Conservation (phyloP, 108 stramenopile genomes). For the Cyclotella kingstonii region DNA sequence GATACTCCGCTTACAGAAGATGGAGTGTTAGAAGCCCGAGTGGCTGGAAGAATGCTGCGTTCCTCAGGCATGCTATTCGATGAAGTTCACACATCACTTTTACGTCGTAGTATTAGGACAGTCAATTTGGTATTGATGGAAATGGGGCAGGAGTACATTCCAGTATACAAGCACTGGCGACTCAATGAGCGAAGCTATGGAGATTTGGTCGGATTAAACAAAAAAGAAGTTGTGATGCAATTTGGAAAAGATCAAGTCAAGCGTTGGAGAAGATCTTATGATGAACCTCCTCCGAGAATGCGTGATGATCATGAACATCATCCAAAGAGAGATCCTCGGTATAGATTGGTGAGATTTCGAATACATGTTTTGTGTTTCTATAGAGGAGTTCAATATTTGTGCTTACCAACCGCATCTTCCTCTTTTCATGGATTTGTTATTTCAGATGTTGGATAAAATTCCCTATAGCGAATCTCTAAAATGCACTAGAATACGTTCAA, state of each 20-base stretch:
- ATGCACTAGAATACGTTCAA: constrained; percentile 79
- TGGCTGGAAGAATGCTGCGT: constrained; percentile 82
- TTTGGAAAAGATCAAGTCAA: constrained; percentile 79
- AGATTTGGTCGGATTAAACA: constrained; percentile 87
- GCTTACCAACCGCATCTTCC: constrained; percentile 2
- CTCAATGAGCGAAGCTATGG: constrained; percentile 94
- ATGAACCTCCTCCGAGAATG: constrained; percentile 89
- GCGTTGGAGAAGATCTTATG: constrained; percentile 88
- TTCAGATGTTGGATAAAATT: constrained; percentile 60
- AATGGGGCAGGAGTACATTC: constrained; percentile 90
- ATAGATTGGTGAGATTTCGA: constrained; percentile 57
- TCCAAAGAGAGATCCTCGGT: constrained; percentile 79
- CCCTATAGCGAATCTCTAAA: constrained; percentile 81
- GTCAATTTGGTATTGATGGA: constrained; percentile 82
- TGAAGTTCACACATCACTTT: constrained; percentile 81
- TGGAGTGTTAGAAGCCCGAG: constrained; percentile 90
- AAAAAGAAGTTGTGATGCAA: constrained; percentile 88
- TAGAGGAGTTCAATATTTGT: neutral
- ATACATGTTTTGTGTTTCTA: neutral
- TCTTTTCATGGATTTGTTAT: neutral
- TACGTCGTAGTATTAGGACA: constrained; percentile 85
- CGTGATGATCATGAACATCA: constrained; percentile 67
- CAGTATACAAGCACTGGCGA: constrained; percentile 84
- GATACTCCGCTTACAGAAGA: constrained; percentile 93
- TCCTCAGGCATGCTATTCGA: constrained; percentile 73